Evolutionary conservation across 148 eudicot genomes (phyloP).

Genomic region (Gaultheria prostrata): DNA sequence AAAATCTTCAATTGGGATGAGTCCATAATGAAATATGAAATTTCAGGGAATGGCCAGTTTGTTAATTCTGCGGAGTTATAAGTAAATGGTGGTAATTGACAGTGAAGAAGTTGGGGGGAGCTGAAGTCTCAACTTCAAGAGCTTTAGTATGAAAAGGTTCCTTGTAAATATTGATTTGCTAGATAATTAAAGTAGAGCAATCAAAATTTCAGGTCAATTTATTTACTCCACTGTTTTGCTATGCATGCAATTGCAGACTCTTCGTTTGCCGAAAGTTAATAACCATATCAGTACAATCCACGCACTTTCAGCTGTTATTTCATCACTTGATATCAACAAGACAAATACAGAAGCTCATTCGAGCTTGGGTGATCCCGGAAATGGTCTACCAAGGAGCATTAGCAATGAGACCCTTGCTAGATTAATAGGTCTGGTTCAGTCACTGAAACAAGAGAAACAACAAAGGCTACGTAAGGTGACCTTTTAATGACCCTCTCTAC

Average conservation of each 20-base stretch:
- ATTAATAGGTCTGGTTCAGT: constrained; percentile 46
- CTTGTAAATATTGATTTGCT: neutral
- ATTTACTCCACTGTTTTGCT: constrained; percentile 7
- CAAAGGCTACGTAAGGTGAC: constrained; percentile 64
- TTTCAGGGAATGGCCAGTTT: constrained; percentile 58
- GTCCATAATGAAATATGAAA: too few relatives aligned
- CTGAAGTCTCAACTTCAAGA: constrained; percentile 71
- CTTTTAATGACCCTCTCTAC: neutral
- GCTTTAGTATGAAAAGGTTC: constrained; percentile 79
- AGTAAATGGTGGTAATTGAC: constrained; percentile 64
- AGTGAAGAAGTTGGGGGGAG: constrained; percentile 60
- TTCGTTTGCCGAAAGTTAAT: constrained; percentile 69
- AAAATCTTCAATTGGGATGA: too few relatives aligned
- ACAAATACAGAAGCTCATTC: constrained; percentile 59
- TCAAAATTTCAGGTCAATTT: neutral
- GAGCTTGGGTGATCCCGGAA: constrained; percentile 51
- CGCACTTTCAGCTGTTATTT: constrained; percentile 63
- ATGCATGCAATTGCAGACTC: constrained; percentile 51
- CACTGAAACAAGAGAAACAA: constrained; percentile 69
- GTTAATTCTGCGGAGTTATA: constrained; percentile 43
- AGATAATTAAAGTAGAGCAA: neutral
- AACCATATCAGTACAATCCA: constrained; percentile 47
- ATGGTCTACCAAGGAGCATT: constrained; percentile 62
- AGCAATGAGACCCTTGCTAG: constrained; percentile 77
- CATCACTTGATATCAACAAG: constrained; percentile 62